Base-by-base conservation (phyloP, 108 stramenopile genomes). In the Licmophora abbreviata region DNA sequence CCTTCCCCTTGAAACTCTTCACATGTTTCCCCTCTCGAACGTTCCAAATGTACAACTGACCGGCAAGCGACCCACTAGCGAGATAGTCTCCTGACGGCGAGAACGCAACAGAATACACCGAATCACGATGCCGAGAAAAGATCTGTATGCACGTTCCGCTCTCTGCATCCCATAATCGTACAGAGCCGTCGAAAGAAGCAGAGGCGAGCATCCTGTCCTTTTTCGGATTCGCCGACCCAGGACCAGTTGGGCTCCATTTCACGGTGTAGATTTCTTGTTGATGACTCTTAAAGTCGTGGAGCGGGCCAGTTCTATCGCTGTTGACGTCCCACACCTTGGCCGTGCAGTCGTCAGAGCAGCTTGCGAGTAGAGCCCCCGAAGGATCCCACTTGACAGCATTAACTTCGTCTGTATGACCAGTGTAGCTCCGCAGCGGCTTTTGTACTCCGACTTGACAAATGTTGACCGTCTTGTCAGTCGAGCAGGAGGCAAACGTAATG, bases 321-420 rank as follows among this genome's bases (percentile, higher is more conserved):
- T 61, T 64, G 1, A 88, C 71, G 51, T 85, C 84, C 89, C 92
- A 91, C 0, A 97, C 83, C 73, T 97, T 97, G 51, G 94, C 96
- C 18, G 96, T 94, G 51, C 83, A 85, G 73, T 97, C 96, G 54
- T 97, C 96, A 6, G 93, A 95, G 51, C 94, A 95, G 47, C 83
- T 86, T 21, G 96, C 96, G 27, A 97, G 81, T 14, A 93, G 64
- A 0, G 51, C 66, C 12, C 96, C 96, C 8, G 78, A 88, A 14
- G 96, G 94, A 71, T 88, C 87, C 96, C 96, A 97, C 48, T 88
- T 92, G 56, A 97, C 93, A 14, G 94, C 91, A 68, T 97, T 97
- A 1, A 97, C 96, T 77, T 97, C 94, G 54, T 97, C 92, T 10
- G 62, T 64, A 61, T 95, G 96, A 20, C 86, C 88, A 1, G 66